Evolutionary conservation across 257 asterid genomes (phyloP).

Genomic region (Nicotiana sylvestris): DNA sequence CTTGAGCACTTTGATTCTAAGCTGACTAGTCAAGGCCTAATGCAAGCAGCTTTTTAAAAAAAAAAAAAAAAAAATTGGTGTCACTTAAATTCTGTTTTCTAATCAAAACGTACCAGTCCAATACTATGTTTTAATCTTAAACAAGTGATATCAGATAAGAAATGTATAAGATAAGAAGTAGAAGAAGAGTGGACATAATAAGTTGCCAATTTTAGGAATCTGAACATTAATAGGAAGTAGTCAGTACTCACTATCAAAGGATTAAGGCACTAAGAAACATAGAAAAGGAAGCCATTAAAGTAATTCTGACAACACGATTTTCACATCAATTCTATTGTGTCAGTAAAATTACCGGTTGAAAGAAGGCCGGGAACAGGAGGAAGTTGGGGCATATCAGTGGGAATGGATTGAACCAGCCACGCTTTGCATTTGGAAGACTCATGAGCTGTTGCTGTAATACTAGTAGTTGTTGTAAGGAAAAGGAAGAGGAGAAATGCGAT

Average conservation of each 20-base stretch:
- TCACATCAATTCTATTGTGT: neutral
- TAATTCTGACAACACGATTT: neutral
- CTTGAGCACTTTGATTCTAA: too few relatives aligned
- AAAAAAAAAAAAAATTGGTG: too few relatives aligned
- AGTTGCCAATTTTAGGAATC: neutral
- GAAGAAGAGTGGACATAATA: neutral
- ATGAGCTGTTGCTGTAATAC: neutral
- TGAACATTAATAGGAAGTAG: neutral
- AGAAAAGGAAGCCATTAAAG: neutral
- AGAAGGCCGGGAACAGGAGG: conserved; percentile 64
- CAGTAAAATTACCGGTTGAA: conserved; percentile 46
- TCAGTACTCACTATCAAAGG: neutral
- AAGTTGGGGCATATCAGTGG: conserved; percentile 75
- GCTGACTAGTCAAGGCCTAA: neutral
- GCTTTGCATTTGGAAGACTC: conserved; percentile 47
- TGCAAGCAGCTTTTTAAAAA: too few relatives aligned
- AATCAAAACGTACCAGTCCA: neutral
- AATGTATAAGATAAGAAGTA: neutral
- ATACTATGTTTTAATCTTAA: neutral
- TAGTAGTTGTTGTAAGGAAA: neutral
- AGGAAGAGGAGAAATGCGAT: neutral
- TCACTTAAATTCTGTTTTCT: too few relatives aligned
- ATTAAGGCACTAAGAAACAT: neutral
- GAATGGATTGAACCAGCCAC: conserved; percentile 86
- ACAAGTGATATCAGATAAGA: neutral